Conservation (phyloP, 2,329 filamentous ascomycete species). For the Zymoseptoria crescenta region DNA sequence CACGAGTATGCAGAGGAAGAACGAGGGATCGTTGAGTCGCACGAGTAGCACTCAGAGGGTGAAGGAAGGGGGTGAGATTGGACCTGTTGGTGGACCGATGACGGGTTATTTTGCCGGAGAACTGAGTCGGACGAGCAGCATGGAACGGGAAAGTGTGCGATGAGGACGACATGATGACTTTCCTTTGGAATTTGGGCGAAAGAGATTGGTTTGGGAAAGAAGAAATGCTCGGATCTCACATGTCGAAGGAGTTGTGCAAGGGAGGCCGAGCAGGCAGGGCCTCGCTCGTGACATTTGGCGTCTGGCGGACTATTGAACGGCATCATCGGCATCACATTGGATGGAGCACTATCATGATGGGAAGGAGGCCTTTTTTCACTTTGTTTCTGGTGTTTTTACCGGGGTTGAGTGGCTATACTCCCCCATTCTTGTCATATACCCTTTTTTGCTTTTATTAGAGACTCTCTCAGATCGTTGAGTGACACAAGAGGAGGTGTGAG, state of each 20-base stretch:
- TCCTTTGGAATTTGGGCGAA: background rate
- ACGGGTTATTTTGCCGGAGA: background rate
- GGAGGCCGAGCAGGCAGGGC: background rate
- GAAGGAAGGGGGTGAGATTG: slow-evolving; percentile 10
- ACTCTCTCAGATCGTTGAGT: background rate
- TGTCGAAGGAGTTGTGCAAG: background rate
- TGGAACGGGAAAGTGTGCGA: slow-evolving; percentile 25
- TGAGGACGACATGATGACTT: slow-evolving; percentile 5
- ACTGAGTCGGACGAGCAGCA: slow-evolving; percentile 29
- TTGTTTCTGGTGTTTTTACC: background rate
- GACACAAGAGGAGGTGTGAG: background rate
- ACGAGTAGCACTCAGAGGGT: background rate
- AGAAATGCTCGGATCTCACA: background rate
- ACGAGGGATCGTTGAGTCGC: slow-evolving; percentile 7
- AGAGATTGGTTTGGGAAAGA: background rate
- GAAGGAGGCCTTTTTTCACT: background rate
- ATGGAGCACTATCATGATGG: background rate
- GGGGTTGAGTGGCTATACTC: background rate
- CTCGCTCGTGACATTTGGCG: background rate
- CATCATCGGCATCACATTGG: background rate
- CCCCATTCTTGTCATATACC: background rate
- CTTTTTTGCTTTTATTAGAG: background rate
- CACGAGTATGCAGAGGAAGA: slow-evolving; percentile 34
- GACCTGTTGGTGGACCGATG: slow-evolving; percentile 5
- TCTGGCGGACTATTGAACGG: background rate